Conservation (phyloP, 2,329 filamentous ascomycete genomes). For the Calonectria ilicicola region DNA sequence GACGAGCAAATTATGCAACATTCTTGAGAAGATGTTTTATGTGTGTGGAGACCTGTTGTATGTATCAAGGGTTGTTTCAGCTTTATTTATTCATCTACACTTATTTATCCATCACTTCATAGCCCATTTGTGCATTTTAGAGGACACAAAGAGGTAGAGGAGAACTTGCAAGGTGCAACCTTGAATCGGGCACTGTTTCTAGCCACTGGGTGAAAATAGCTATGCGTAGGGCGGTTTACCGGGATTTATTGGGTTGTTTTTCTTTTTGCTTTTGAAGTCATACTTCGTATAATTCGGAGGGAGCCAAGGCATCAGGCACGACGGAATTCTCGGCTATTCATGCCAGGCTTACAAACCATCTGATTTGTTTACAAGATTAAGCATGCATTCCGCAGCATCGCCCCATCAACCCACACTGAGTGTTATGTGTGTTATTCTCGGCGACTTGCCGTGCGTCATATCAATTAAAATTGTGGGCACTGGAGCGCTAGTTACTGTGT, state of each 20-base stretch:
- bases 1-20: too few species aligned
- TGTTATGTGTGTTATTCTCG: neutral
- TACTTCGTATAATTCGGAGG: neutral
- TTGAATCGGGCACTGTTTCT: neutral
- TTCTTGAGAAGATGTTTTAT: neutral
- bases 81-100: neutral
- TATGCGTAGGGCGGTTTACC: neutral
- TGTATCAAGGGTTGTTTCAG: neutral
- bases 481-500: neutral
- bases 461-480: slow-evolving; percentile 5
- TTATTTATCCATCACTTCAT: neutral
- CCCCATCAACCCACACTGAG: neutral
- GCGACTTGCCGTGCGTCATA: neutral
- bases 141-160: neutral
- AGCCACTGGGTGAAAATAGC: neutral
- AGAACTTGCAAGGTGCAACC: neutral
- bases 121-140: neutral
- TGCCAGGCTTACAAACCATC: neutral
- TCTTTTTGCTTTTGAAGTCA: too few species aligned
- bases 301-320: neutral
- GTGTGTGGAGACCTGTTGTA: neutral
- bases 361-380: neutral
- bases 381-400: neutral
- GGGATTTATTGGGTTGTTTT: neutral
- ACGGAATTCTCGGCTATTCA: neutral